These are phyloP conservation scores for Allium cepa DNA, from an alignment of 106 monocot genomes.

Conservation along the genomic window DNA sequence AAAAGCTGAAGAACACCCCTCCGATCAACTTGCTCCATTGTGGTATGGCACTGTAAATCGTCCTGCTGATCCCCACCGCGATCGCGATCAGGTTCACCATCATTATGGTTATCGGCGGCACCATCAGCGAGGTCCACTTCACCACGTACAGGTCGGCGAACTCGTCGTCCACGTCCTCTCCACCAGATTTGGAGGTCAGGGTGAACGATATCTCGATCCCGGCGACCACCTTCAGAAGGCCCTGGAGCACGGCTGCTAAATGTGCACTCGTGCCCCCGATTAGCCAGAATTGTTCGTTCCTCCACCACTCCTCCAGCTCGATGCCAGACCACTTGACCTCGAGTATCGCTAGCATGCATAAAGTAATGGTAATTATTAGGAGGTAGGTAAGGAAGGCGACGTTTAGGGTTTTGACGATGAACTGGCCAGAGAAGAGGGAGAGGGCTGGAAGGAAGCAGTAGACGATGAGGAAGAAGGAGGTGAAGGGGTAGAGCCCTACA, in stretches of 20 bases:
- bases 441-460: conserved; percentile 82
- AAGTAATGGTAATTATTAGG: conserved; percentile 45
- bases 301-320: conserved; percentile 71
- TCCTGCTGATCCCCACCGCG: conserved; percentile 51
- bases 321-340: conserved; percentile 77
- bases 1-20: conserved; percentile 78
- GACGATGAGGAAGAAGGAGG: conserved; percentile 73
- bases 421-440: conserved; percentile 74
- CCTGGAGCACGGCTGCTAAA: conserved; percentile 64
- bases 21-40: conserved; percentile 68
- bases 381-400: conserved; percentile 65
- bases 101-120: conserved; percentile 69
- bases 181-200: conserved; percentile 82
- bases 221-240: conserved; percentile 77
- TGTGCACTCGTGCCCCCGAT: conserved; percentile 80
- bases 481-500: conserved; percentile 83
- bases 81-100: conserved; percentile 68
- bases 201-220: conserved; percentile 99
- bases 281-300: conserved; percentile 94
- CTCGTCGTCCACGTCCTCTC: conserved; percentile 87
- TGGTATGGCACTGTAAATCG: conserved; percentile 48
- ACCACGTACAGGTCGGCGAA: conserved; percentile 89
- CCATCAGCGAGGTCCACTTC: conserved; percentile 93
- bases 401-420: conserved; percentile 54
- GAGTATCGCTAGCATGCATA: conserved; percentile 46